Evolutionary conservation across 805 yeast species (phyloP).

Genomic region (Cephaloascus fragrans): DNA sequence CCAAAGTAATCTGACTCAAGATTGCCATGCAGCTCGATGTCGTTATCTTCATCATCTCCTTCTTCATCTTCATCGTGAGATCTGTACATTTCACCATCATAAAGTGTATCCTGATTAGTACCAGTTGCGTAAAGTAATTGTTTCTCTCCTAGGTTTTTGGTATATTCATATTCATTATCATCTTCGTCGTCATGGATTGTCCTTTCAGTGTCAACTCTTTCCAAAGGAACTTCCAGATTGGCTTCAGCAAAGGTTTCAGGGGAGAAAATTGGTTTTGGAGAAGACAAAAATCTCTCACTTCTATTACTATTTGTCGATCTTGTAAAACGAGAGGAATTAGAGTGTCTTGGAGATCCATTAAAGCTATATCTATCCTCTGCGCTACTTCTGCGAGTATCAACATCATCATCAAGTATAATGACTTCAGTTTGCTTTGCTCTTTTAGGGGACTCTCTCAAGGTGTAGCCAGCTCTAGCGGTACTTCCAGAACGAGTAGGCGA

Average conservation of each 20-base stretch:
- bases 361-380: slow-evolving; percentile 1
- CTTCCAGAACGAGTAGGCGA: slow-evolving; percentile 6
- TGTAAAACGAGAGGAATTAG: slow-evolving; percentile 12
- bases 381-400: not conserved
- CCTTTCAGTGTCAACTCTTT: slow-evolving; percentile 13
- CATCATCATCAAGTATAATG: slow-evolving; percentile 25
- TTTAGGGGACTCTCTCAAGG: slow-evolving; percentile 64
- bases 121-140: slow-evolving; percentile 21
- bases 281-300: slow-evolving; percentile 45
- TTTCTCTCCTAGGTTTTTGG: slow-evolving; percentile 12
- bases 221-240: slow-evolving; percentile 15
- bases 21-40: slow-evolving; percentile 5
- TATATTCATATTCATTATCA: slow-evolving; percentile 13
- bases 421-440: slow-evolving; percentile 44
- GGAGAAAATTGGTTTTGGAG: slow-evolving; percentile 59
- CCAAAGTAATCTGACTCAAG: slow-evolving; percentile 29
- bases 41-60: slow-evolving; percentile 19
- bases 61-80: not conserved
- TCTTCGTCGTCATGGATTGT: slow-evolving; percentile 21
- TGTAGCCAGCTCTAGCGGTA: slow-evolving; percentile 58
- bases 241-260: slow-evolving; percentile 58
- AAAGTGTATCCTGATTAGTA: slow-evolving; percentile 16
- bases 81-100: slow-evolving; percentile 19
- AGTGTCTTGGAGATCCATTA: slow-evolving; percentile 26
- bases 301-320: slow-evolving; percentile 20